Base-by-base conservation (phyloP, 768 basidiomycete species). In the Lactarius sp. region DNA sequence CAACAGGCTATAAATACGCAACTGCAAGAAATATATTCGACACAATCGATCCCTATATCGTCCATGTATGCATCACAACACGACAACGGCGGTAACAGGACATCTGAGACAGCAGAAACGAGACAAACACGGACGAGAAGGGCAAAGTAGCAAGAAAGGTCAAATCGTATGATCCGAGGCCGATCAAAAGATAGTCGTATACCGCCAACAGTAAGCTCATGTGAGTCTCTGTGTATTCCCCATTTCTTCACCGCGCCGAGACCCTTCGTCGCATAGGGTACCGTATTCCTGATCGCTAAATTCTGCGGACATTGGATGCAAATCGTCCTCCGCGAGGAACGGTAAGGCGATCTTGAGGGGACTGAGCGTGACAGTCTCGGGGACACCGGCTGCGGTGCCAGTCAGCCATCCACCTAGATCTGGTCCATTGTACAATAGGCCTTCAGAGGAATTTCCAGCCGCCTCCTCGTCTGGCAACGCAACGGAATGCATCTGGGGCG, bases 391-490 rank as follows among this genome's bases (percentile, higher is more conserved):
- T 16, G 33, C 16, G n/a, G 20, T 37, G 33, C 42, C 52, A 3
- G 53, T 55, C 18, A 61, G 31, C 46, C 53, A 54, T 3, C 53
- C 53, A n/a, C 53, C 50, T 12, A 62, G n/a, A n/a, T 10, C 31
- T 6, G 13, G n/a, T 12, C 52, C 56, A 5, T 9, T 16, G 31
- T 58, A 39, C 3, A 33, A 4, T 2, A 62, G 34, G 20, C 52
- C 0, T 44, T 62, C 50, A 6, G 47, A 49, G 20, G 22, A 9
- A 2, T 22, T 44, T 44, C 2, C 41, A 31, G 3, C 41, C 16
- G 18, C 44, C 36, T 47, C 33, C 0, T 51, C 44, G 3, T 18
- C 14, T 22, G 56, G 56, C 27, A 63, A 33, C 6, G 37, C 20
- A n/a, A 59, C n/a, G 12, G 37, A 0, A 16, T 39, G 52, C 62